A percentile compares a stretch with the other conserved stretches of the same genome.
phyloP scores from a whole-genome alignment of 495 filamentous ascomycete genomes.

The Neurospora tetrasperma region DNA sequence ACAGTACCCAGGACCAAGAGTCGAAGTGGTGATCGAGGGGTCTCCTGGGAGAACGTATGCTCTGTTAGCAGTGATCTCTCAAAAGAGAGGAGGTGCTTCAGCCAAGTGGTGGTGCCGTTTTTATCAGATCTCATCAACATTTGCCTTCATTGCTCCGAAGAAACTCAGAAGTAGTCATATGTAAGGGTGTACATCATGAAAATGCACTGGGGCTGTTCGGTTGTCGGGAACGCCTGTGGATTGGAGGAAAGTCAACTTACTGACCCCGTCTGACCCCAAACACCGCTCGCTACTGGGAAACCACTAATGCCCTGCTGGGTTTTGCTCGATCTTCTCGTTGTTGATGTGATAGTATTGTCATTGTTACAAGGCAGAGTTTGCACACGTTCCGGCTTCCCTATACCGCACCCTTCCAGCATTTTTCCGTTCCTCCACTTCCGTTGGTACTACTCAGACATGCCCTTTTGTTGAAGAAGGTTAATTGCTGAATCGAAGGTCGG shows the following conservation, averaged over 20 bases:
- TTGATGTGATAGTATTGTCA: not conserved
- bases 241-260: not conserved
- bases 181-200: not conserved
- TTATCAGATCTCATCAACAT: not conserved
- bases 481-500: not conserved
- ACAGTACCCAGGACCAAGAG: not conserved
- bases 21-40: not conserved
- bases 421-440: not conserved
- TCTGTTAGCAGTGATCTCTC: not conserved
- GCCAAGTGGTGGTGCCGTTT: not conserved
- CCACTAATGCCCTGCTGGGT: not conserved
- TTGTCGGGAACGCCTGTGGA: not conserved
- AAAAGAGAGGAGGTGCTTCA: not conserved
- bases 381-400: no score
- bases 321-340: not conserved
- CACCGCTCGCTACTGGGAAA: not conserved
- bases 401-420: not conserved
- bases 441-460: not conserved
- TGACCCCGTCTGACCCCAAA: not conserved
- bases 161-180: not conserved
- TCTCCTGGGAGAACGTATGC: not conserved
- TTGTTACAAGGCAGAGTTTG: no score
- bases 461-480: not conserved
- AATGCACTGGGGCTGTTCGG: not conserved
- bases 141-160: not conserved